Evolutionary conservation across 805 yeast genomes (phyloP), one percentile per base, ranked within the genome.

Genomic region (Hemisphaericaspora nanyangensis): DNA sequence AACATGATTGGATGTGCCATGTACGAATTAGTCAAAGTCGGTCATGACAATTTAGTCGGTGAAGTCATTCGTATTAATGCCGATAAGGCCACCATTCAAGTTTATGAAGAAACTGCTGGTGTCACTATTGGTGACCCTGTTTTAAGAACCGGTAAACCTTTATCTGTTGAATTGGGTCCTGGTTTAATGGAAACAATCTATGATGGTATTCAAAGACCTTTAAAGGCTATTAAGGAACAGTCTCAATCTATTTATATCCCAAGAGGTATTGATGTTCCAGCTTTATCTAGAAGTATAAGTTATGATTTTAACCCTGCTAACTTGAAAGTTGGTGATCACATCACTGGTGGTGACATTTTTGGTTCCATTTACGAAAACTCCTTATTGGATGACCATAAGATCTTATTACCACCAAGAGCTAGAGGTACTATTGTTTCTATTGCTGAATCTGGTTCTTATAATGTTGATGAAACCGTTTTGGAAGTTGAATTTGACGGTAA

Each of bases 61-160:
- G 99, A 93, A 70, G 97, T 93, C 50, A 93, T 93, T 65, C 83
- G 99, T 75, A 91, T 93, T 51, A 93, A 82, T 58, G 95, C 81
- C 48, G 99, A 93, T 63, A 91, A 90, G 69, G 96, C 97, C 43
- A 93, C 99, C 34, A 88, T 93, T 56, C 99, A 93, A 76, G 99
- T 93, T 41, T 93, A 93, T 66, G 99, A 93, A 73, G 99, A 93
- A 69, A 93, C 99, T 33, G 95, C 98, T 1, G 99, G 99, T 72
- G 93, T 93, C 43, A 91, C 97, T 33, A 98, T 93, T 34, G 99
- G 99, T 57, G 99, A 93, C 63, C 99, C 99, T 3, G 99, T 93
- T 38, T 72, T 87, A 56, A 83, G 99, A 73, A 93, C 99, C 6
- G 99, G 99, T 48, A 89, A 93, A 68, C 99, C 99, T n/a, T 75